Percentiles rank a stretch among this genome's conserved stretches.
phyloP scores from a whole-genome alignment of 805 yeast species.

The Debaryomyces prosopidis region DNA sequence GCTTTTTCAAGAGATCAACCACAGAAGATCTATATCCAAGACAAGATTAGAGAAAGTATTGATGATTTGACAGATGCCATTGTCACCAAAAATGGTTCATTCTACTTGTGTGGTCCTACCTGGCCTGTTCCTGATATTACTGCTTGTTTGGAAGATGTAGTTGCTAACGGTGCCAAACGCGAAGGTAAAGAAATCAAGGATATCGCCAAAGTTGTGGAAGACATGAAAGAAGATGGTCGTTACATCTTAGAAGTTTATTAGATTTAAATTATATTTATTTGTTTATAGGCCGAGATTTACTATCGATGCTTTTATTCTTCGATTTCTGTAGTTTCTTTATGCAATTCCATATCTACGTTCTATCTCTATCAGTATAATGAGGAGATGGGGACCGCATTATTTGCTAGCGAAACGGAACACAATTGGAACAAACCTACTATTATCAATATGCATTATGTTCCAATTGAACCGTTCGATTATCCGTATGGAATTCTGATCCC shows the following conservation, averaged over 20 bases:
- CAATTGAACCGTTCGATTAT: too few species aligned
- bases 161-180: conserved; percentile 65
- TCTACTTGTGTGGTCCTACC: conserved; percentile 97
- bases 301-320: too few species aligned
- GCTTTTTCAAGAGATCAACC: conserved; percentile 98
- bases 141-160: conserved; percentile 81
- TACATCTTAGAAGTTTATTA: conserved; percentile 92
- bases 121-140: conserved; percentile 99
- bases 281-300: too few species aligned
- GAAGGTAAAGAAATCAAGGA: conserved; percentile 66
- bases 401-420: too few species aligned
- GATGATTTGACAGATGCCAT: conserved; percentile 76
- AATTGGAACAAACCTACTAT: too few species aligned
- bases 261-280: conserved; percentile 7
- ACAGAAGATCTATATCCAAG: conserved; percentile 92
- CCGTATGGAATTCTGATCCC: too few species aligned
- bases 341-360: background rate
- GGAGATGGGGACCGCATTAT: too few species aligned
- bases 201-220: conserved; percentile 80
- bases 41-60: conserved; percentile 78
- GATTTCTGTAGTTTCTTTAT: too few species aligned
- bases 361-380: background rate
- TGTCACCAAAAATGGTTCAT: conserved; percentile 76
- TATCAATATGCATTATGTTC: too few species aligned
- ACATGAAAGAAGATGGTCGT: conserved; percentile 88